phyloP scores from a whole-genome alignment of 208 protist species.

The Wallacemonas collosoma region DNA sequence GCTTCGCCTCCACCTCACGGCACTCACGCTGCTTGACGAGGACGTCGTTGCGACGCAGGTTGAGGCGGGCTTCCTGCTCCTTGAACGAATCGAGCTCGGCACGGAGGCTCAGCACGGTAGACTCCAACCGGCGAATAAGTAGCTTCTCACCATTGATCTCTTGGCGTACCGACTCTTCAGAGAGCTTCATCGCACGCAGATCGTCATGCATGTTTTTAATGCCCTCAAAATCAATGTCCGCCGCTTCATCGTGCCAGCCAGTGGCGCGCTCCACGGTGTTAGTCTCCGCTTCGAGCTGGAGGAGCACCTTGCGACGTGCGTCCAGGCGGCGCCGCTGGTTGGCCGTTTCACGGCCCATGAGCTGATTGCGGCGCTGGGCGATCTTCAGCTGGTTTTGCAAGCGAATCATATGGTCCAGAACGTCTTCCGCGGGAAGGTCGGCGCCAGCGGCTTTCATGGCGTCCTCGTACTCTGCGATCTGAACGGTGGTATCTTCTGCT shows the following conservation, averaged over 20 bases:
- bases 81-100: slow-evolving; percentile 36
- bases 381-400: slow-evolving; percentile 90
- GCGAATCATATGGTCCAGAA: slow-evolving; percentile 78
- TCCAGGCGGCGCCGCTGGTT: slow-evolving; percentile 67
- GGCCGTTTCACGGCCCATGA: slow-evolving; percentile 70
- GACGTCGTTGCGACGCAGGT: slow-evolving; percentile 73
- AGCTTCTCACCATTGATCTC: slow-evolving; percentile 63
- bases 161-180: slow-evolving; percentile 50
- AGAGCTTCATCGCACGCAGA: slow-evolving; percentile 64
- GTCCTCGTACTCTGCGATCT: slow-evolving; percentile 70
- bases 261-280: slow-evolving; percentile 57
- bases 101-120: slow-evolving; percentile 49
- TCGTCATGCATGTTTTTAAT: slow-evolving; percentile 37
- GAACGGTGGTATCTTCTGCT: slow-evolving; percentile 62
- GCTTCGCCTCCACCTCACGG: slow-evolving; percentile 57
- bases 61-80: slow-evolving; percentile 52
- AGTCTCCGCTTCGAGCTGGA: slow-evolving; percentile 38
- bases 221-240: slow-evolving; percentile 40
- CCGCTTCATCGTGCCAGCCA: slow-evolving; percentile 66
- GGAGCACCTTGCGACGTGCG: slow-evolving; percentile 56
- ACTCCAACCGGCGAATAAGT: slow-evolving; percentile 78
- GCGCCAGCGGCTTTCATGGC: slow-evolving; percentile 29
- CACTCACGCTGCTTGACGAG: slow-evolving; percentile 72
- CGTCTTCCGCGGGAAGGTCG: slow-evolving; percentile 83
- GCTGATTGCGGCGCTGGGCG: slow-evolving; percentile 72